Conservation (phyloP, 768 basidiomycete species). For the Daedaleopsis sinensis region DNA sequence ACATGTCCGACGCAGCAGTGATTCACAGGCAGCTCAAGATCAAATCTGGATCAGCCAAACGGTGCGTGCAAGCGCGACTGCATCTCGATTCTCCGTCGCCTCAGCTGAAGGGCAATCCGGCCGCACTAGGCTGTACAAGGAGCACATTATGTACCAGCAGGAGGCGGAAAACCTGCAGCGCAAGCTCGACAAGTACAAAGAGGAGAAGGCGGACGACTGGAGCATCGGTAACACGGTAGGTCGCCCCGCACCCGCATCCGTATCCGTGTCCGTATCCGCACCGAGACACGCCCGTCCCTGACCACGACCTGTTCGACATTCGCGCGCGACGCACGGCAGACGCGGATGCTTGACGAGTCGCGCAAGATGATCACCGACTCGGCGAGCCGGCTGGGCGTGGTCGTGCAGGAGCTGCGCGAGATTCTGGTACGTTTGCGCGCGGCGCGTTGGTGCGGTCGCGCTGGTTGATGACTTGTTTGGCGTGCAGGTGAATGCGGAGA, state of each 20-base stretch:
- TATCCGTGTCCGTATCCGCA: too few relatives aligned
- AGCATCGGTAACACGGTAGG: slow-evolving; percentile 75
- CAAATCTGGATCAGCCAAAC: slow-evolving; percentile 65
- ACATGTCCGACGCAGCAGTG: slow-evolving; percentile 53
- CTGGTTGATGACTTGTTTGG: not conserved
- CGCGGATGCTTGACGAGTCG: slow-evolving; percentile 72
- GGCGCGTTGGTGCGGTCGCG: not conserved
- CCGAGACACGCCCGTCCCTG: too few relatives aligned
- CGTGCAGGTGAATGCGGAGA: slow-evolving; percentile 47
- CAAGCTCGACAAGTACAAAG: slow-evolving; percentile 64
- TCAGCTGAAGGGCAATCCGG: not conserved
- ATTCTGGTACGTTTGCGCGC: slow-evolving; percentile 59
- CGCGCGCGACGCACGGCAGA: slow-evolving; percentile 38
- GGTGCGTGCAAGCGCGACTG: slow-evolving; percentile 44
- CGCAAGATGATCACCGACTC: slow-evolving; percentile 80
- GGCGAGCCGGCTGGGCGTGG: slow-evolving; percentile 59
- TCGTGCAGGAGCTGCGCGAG: slow-evolving; percentile 62
- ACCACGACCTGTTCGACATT: not conserved
- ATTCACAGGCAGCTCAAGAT: slow-evolving; percentile 74
- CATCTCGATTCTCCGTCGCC: not conserved
- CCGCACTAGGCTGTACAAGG: slow-evolving; percentile 50
- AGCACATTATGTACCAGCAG: slow-evolving; percentile 62
- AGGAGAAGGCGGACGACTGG: slow-evolving; percentile 68
- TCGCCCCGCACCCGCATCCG: not conserved
- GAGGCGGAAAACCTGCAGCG: slow-evolving; percentile 63